phyloP scores from a whole-genome alignment of 345 rosid genomes.

The Lepidium aucheri region DNA sequence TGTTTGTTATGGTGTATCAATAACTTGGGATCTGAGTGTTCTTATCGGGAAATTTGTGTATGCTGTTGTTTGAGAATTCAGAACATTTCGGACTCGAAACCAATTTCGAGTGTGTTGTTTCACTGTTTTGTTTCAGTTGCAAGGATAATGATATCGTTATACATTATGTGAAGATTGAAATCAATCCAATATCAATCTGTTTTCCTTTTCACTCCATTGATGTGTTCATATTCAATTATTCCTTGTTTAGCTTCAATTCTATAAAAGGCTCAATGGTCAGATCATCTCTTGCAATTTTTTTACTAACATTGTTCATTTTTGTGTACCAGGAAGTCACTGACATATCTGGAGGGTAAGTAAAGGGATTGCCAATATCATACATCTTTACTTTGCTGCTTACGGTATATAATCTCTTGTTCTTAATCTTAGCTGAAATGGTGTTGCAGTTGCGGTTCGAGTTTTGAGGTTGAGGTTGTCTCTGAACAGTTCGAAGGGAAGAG shows the following conservation, averaged over 20 bases:
- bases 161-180: neutral
- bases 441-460: constrained; percentile 84
- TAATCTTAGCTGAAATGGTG: neutral
- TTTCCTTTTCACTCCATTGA: neutral
- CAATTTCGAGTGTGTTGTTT: neutral
- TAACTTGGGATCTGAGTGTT: neutral
- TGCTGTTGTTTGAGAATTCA: neutral
- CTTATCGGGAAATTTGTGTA: neutral
- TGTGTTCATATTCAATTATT: neutral
- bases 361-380: neutral
- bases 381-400: neutral
- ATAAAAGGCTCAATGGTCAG: neutral
- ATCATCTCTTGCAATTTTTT: neutral
- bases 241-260: neutral
- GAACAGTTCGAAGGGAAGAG: constrained; percentile 86
- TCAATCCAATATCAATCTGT: neutral
- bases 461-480: constrained; percentile 59
- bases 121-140: neutral
- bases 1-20: neutral
- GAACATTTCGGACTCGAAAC: neutral
- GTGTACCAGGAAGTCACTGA: constrained; percentile 75
- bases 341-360: constrained; percentile 87
- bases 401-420: neutral
- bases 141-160: neutral
- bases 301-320: neutral